These are phyloP conservation scores for Acacia melanoxylon DNA, from an alignment of 306 rosid genomes.

Conservation along the genomic window DNA sequence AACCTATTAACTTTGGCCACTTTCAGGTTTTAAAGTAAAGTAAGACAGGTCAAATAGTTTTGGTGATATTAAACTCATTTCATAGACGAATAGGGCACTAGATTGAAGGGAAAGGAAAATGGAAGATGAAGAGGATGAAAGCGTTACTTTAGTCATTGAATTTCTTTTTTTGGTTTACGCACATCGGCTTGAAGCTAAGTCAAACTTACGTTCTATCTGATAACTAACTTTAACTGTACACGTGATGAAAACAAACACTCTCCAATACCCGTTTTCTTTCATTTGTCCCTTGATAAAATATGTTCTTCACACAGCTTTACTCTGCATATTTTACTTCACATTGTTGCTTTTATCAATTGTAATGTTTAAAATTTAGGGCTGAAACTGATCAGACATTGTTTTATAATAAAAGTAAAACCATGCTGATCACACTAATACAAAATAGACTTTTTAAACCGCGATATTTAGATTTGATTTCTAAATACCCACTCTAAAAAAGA, in stretches of 20 bases:
- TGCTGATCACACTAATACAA: neutral
- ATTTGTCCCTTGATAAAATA: neutral
- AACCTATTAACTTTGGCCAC: slow-evolving; percentile 27
- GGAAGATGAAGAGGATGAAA: neutral
- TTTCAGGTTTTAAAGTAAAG: slow-evolving; percentile 11
- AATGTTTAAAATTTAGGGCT: neutral
- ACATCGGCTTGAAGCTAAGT: neutral
- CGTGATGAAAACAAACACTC: neutral
- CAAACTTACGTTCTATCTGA: neutral
- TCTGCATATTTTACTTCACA: neutral
- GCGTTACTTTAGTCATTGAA: neutral
- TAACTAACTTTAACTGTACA: neutral
- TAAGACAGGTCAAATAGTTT: neutral
- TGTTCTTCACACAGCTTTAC: neutral
- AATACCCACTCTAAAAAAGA: no score
- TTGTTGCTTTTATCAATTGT: neutral
- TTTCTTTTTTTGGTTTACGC: neutral
- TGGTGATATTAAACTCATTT: neutral
- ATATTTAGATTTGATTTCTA: no score
- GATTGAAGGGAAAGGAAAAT: neutral
- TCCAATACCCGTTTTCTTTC: neutral
- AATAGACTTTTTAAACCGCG: no score
- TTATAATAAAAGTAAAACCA: neutral
- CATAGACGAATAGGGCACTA: neutral
- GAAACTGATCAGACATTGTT: slow-evolving; percentile 1